Percentiles rank a stretch among this genome's conserved stretches.
Conservation (phyloP, 176 grass and related monocot genomes). For the Alopecurus myosuroides region DNA sequence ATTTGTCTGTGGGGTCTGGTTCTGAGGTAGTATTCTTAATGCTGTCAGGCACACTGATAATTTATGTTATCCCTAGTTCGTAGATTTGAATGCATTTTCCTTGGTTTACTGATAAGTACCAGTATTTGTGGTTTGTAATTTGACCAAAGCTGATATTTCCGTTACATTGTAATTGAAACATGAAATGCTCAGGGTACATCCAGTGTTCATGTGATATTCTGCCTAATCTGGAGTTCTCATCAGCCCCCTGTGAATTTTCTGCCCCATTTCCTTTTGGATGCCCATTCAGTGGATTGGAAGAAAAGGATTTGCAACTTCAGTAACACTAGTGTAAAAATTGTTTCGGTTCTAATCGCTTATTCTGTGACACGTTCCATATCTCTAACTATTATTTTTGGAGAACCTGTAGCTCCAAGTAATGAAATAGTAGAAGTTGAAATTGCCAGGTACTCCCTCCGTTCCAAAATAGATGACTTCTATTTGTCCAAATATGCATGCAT, state of each 20-base stretch:
- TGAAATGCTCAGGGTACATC: neutral
- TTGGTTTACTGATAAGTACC: neutral
- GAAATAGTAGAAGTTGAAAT: neutral
- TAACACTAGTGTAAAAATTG: neutral
- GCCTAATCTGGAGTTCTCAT: constrained; percentile 1
- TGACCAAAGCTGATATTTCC: neutral
- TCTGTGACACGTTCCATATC: neutral
- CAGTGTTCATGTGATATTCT: neutral
- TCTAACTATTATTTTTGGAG: neutral
- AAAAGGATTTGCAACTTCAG: constrained; percentile 1
- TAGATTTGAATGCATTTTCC: constrained; percentile 3
- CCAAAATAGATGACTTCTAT: too few species aligned
- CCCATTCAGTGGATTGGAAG: neutral
- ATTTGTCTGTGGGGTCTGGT: constrained; percentile 81
- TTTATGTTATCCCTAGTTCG: neutral
- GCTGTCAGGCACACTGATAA: neutral
- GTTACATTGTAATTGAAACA: constrained; percentile 8
- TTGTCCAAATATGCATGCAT: too few species aligned
- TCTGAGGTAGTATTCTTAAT: constrained; percentile 60
- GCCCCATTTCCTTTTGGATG: neutral
- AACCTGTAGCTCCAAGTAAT: neutral
- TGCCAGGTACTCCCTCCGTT: too few species aligned
- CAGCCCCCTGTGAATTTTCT: neutral
- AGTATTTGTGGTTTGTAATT: neutral
- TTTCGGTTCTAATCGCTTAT: neutral